A percentile compares a stretch with the other conserved stretches of the same genome.
Evolutionary conservation across 129 eudicot species (phyloP).

Genomic region (Flaveria robusta): DNA sequence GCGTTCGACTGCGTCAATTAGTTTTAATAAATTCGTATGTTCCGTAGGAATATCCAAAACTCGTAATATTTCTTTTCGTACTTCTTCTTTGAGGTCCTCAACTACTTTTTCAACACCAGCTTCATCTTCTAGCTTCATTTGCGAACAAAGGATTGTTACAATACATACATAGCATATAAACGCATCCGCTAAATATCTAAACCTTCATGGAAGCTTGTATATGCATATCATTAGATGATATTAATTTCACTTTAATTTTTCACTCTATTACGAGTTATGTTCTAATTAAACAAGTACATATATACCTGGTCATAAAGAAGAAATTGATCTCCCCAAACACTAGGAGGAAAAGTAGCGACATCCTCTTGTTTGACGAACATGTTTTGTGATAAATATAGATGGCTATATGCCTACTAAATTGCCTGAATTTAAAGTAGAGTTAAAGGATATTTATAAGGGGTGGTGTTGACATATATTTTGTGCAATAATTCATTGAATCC

Average conservation of each 20-base stretch:
- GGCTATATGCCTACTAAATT: neutral
- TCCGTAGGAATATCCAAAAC: neutral
- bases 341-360: neutral
- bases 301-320: neutral
- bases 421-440: neutral
- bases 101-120: neutral
- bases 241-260: no score
- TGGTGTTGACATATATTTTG: neutral
- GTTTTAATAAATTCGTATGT: neutral
- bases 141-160: neutral
- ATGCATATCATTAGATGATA: no score
- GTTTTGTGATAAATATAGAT: neutral
- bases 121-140: neutral
- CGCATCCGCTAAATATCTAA: no score
- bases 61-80: neutral
- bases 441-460: neutral
- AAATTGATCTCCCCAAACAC: neutral
- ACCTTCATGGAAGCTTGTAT: no score
- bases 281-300: no score
- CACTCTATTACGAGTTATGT: no score
- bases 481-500: no score
- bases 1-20: neutral
- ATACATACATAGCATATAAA: no score
- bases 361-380: neutral
- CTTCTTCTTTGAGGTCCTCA: neutral